Base-by-base conservation (phyloP, 257 asterid genomes). In the Salvia miltiorrhiza region DNA sequence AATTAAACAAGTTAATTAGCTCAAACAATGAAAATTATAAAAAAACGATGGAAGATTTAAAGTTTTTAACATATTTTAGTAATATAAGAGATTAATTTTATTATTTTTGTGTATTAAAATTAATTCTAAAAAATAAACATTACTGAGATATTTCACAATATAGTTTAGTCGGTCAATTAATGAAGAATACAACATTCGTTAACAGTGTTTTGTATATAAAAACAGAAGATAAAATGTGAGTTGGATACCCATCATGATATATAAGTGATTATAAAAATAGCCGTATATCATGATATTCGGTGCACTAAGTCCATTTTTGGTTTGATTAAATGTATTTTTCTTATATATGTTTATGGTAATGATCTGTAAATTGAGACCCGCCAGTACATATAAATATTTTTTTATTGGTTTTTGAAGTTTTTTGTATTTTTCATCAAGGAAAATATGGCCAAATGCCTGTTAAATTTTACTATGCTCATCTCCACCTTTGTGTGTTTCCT, bases 161-260 rank as follows among this genome's bases (percentile, higher is more conserved):
- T 54, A 55, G 35, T 30, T 30, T 30, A 30, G 35, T 30, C 35
- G 16, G 50, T 77, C 74, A 6, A 44, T 40, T 23, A 26, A 21
- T 72, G 69, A 68, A 47, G 68, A 57, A 56, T 69, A 67, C 49
- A 40, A 69, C 64, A n/a, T n/a, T n/a, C n/a, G n/a, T n/a, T n/a
- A n/a, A n/a, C n/a, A n/a, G n/a, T n/a, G 32, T 59, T 3, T 20
- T 47, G 24, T 65, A 19, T 24, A 44, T 12, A 52, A 12, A 66
- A 69, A 44, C 32, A 33, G 66, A 50, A 14, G 61, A 28, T 40
- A 48, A 47, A 58, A 20, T 41, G 10, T 71, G 80, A 79, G 78
- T 67, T 71, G 83, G 80, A 67, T 20, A 71, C 72, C 78, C 80
- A 75, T 67, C 75, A 71, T 78, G 43, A 69, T 65, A 65, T 24